These are phyloP conservation scores for Pichia rugopelliculosa DNA, from an alignment of 805 yeast species.

Conservation along the genomic window DNA sequence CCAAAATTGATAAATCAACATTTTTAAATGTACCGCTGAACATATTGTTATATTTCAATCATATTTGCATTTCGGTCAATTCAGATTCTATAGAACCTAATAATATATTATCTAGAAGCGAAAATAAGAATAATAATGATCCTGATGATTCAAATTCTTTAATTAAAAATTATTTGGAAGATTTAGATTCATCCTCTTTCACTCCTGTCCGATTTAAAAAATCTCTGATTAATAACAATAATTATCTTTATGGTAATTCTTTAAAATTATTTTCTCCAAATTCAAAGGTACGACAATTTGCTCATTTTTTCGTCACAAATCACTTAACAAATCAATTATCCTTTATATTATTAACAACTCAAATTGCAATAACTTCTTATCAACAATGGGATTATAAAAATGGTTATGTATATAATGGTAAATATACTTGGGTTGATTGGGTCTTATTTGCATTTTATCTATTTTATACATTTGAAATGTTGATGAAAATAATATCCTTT, in stretches of 20 bases:
- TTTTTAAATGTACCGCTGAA: no score
- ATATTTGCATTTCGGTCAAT: not conserved
- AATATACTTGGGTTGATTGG: constrained; percentile 51
- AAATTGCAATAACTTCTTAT: constrained; percentile 41
- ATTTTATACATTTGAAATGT: constrained; percentile 56
- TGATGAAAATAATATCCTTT: constrained; percentile 57
- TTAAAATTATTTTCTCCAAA: not conserved
- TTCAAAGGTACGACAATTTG: constrained; percentile 28
- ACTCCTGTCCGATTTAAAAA: not conserved
- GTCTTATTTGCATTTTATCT: constrained; percentile 45
- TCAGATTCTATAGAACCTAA: not conserved
- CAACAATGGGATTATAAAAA: constrained; percentile 53
- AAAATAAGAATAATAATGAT: no score
- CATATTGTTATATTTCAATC: not conserved
- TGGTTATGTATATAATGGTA: constrained; percentile 34
- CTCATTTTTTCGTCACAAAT: constrained; percentile 27
- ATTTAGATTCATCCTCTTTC: not conserved
- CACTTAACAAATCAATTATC: constrained; percentile 30
- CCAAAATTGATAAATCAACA: no score
- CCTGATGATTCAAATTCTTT: not conserved
- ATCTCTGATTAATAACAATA: not conserved
- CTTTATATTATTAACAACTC: constrained; percentile 38
- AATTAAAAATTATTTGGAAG: not conserved
- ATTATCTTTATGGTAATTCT: not conserved
- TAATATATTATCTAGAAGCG: not conserved